Conservation (phyloP, 441 rosid species). For the Aleurites moluccanus region DNA sequence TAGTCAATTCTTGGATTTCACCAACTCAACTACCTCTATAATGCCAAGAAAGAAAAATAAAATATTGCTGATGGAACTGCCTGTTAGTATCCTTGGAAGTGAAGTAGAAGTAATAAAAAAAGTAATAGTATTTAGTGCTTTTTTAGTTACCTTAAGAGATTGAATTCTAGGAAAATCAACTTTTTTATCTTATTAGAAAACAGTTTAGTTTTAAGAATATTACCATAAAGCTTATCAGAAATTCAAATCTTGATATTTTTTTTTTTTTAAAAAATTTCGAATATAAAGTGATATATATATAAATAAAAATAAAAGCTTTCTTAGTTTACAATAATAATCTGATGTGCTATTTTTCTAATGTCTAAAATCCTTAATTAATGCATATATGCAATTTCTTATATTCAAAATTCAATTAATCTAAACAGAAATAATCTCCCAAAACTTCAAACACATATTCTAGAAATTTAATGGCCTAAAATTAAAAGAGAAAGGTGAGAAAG, state of each 20-base stretch:
- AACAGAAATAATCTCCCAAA: too few species aligned
- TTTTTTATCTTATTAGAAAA: background rate
- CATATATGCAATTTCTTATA: too few species aligned
- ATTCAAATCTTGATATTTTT: too few species aligned
- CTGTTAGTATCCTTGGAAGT: constrained; percentile 4
- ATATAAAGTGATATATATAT: too few species aligned
- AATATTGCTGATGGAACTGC: background rate
- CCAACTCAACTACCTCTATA: constrained; percentile 5
- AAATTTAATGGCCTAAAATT: too few species aligned
- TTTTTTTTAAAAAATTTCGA: too few species aligned
- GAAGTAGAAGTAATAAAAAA: background rate
- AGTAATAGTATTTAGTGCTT: background rate
- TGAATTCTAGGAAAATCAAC: background rate
- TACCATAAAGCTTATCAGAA: too few species aligned
- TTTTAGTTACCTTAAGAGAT: background rate
- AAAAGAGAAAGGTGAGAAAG: background rate
- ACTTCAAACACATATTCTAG: too few species aligned
- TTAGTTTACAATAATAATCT: too few species aligned
- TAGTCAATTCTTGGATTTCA: constrained; percentile 12
- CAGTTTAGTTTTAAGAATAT: background rate
- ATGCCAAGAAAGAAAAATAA: background rate
- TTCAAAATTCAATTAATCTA: too few species aligned
- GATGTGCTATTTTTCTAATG: background rate
- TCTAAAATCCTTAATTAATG: background rate
- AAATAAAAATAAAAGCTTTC: too few species aligned